phyloP scores from a whole-genome alignment of 2,329 filamentous ascomycete genomes.

The Penicillium olsonii region DNA sequence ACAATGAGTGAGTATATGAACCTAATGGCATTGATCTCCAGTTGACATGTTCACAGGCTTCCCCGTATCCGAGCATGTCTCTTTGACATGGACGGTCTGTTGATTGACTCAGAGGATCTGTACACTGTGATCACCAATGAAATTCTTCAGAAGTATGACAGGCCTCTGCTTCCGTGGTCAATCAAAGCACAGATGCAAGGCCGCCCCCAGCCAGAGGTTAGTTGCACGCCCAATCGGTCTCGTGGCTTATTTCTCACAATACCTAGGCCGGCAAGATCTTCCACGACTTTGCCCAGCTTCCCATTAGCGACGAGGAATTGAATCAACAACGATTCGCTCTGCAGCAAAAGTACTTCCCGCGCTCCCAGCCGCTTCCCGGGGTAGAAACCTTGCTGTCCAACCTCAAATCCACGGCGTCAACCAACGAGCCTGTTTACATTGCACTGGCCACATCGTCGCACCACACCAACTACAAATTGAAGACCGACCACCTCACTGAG shows the following conservation, averaged over 20 bases:
- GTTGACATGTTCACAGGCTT: slow-evolving; percentile 54
- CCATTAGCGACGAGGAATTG: slow-evolving; percentile 72
- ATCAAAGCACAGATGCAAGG: slow-evolving; percentile 88
- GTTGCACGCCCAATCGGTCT: neutral
- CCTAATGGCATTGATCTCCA: too few relatives aligned
- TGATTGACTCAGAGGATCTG: slow-evolving; percentile 88
- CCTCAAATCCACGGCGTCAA: slow-evolving; percentile 36
- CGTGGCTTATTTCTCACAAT: slow-evolving; percentile 4
- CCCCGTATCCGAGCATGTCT: slow-evolving; percentile 85
- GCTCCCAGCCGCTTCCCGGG: slow-evolving; percentile 75
- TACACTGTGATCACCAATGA: slow-evolving; percentile 84
- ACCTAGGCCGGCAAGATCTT: slow-evolving; percentile 62
- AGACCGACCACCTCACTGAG: slow-evolving; percentile 61
- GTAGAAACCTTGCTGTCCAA: slow-evolving; percentile 65
- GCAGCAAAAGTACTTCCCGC: slow-evolving; percentile 72
- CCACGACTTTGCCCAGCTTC: slow-evolving; percentile 81
- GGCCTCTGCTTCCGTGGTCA: slow-evolving; percentile 80
- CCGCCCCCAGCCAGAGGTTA: slow-evolving; percentile 59
- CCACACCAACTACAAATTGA: slow-evolving; percentile 70
- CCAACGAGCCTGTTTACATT: slow-evolving; percentile 63
- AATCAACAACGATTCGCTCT: slow-evolving; percentile 59
- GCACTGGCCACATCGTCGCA: slow-evolving; percentile 84
- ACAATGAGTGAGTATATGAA: slow-evolving; percentile 5
- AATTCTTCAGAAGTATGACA: slow-evolving; percentile 73
- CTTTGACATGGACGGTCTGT: slow-evolving; percentile 97